Base-by-base conservation (phyloP, 1,284 basidiomycete species). In the Ustanciosporium gigantosporum region DNA sequence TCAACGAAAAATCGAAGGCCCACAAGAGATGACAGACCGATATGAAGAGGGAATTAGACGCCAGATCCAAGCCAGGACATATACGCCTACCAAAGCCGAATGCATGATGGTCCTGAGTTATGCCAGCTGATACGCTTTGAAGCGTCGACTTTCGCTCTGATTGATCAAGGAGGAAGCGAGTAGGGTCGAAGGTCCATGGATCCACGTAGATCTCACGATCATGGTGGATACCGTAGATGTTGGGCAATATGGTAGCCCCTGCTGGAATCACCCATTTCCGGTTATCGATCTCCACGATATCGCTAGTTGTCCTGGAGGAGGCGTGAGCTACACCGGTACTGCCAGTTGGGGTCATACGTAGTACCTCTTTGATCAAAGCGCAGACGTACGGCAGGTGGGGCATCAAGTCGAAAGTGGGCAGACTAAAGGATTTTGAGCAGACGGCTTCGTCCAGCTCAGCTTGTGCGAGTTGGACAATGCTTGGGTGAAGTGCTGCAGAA, bases 171-270 rank as follows among this genome's bases (percentile, higher is more conserved):
- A 35, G 17, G 17, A 35, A 35, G 11, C 32, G 32, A 9, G 9
- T 8, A 9, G 32, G 32, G 17, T 41, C 27, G 25, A 41, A 41
- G 3, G 11, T 8, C 16, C 21, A 41, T 5, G 39, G 25, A 22
- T 41, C 25, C 3, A 16, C 16, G 23, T 16, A 24, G 7, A 31
- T 7, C 13, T 6, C 17, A 6, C 16, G 11, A 25, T 40, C 20
- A 20, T 24, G 39, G n/a, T 41, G 39, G 11, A 41, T 41, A 6
- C 39, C 39, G 20, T 31, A 41, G 8, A 31, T 41, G 20, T 41
- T 41, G 25, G 39, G 25, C 17, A 41, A 29, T 5, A 41, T 31
- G 15, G 17, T 20, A 11, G 23, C 25, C 4, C 39, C 39, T n/a
- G 23, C 24, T 13, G 38, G 38, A 15, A 40, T 20, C 5, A 17